phyloP scores from a whole-genome alignment of 306 rosid genomes.

The Lagenaria siceraria region DNA sequence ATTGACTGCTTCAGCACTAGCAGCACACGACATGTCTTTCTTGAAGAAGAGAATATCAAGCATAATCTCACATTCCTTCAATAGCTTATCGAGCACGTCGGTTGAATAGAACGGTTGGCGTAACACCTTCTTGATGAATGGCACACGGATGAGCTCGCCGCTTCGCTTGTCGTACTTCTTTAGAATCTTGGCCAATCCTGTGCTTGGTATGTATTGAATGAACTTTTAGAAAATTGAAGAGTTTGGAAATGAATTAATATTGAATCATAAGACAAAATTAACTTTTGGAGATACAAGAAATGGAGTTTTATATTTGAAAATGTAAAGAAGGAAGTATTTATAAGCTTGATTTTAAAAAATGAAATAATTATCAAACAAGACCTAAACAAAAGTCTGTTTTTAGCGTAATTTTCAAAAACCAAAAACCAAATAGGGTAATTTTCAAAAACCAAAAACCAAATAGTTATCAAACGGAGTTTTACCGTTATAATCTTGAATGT shows the following conservation, averaged over 20 bases:
- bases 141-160: conserved; percentile 53
- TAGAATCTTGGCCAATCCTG: conserved; percentile 72
- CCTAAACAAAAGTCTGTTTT: no score
- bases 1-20: conserved; percentile 8
- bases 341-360: no score
- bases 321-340: no score
- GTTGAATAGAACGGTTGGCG: conserved; percentile 74
- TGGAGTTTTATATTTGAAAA: no score
- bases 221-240: not conserved
- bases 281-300: not conserved
- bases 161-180: conserved; percentile 87
- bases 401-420: no score
- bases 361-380: no score
- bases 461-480: no score
- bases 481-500: no score
- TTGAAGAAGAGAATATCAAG: conserved; percentile 46
- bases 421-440: no score
- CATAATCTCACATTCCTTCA: conserved; percentile 64
- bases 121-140: conserved; percentile 67
- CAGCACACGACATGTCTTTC: conserved; percentile 18
- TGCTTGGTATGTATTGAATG: not conserved
- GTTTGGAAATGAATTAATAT: not conserved
- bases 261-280: not conserved
- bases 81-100: conserved; percentile 59
- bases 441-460: no score